Evolutionary conservation across 2,329 filamentous ascomycete species (phyloP).

Genomic region (Venturia carpophila): DNA sequence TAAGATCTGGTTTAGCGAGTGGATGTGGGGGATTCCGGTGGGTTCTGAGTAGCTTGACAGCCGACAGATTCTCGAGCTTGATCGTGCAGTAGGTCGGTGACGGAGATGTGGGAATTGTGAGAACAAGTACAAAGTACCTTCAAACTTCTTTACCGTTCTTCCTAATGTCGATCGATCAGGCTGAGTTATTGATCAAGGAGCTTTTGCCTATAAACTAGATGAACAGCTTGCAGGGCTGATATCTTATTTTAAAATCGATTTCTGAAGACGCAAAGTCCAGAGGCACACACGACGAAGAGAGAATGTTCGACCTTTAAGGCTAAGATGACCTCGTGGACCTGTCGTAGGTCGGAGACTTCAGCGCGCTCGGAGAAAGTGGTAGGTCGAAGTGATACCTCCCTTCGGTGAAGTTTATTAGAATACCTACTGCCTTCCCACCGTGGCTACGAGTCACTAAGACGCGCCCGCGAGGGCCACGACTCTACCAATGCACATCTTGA

Average conservation of each 20-base stretch:
- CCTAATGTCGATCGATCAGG: slow-evolving; percentile 3
- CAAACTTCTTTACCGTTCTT: background rate
- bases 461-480: background rate
- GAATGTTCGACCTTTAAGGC: background rate
- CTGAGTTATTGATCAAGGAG: slow-evolving; percentile 4
- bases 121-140: background rate
- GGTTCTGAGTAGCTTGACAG: background rate
- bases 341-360: background rate
- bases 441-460: background rate
- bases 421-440: background rate
- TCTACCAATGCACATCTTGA: background rate
- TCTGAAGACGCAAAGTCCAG: background rate
- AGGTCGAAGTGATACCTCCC: background rate
- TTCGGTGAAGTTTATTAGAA: background rate
- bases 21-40: background rate
- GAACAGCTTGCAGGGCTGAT: background rate
- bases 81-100: background rate
- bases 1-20: background rate
- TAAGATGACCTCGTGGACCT: background rate
- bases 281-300: background rate
- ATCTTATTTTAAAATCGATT: background rate
- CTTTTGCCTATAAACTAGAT: background rate
- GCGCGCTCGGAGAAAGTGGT: background rate
- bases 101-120: background rate
- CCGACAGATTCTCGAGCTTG: background rate